Evolutionary conservation across 1,284 basidiomycete genomes (phyloP), one percentile per base, ranked within the genome.

Genomic region (Pseudozyma thailandica): DNA sequence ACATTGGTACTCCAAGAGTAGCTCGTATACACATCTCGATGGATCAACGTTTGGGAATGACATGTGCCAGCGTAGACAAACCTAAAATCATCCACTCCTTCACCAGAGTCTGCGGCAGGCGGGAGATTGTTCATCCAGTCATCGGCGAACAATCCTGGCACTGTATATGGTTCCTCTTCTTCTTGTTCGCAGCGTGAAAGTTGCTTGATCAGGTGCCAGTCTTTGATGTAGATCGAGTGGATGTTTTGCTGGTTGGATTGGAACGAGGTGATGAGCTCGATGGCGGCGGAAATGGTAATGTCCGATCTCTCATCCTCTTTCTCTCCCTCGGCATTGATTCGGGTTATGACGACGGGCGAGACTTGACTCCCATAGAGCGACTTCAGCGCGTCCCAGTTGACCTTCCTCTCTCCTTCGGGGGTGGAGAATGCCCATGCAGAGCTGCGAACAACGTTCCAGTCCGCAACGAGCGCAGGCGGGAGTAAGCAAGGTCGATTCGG

Each of bases 1-100:
- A 88, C 75, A 71, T 88, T 88, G 3, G 86, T 86, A 6, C 85
- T 86, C 86, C 87, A 88, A 16, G 86, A 87, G 74, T 88, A 88
- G 13, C 85, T 86, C 4, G 83, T 85, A 75, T 88, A 80, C 68
- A 56, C 78, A 37, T 82, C 80, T 18, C 77, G 59, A 43, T 81
- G 80, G 0, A 82, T 61, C 4, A 58, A 49, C 1, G 79, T 80
- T 6, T 33, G 41, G 0, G 74, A 74, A 0, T 72, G 69, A 1
- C 16, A 9, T 1, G 68, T 72, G 0, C 79, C 80, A 2, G 77
- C 78, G 46, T 81, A 79, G 47, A 74, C 77, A 61, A 81, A 81
- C 15, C 80, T 69, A 37, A 88, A 87, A 70, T 88, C 87, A 33
- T 86, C 83, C 53, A 18, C 25, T 1, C 26, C 31, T 23, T 23